These are phyloP conservation scores for Hysterangium stoloniferum DNA, from an alignment of 768 basidiomycete species.

Conservation along the genomic window DNA sequence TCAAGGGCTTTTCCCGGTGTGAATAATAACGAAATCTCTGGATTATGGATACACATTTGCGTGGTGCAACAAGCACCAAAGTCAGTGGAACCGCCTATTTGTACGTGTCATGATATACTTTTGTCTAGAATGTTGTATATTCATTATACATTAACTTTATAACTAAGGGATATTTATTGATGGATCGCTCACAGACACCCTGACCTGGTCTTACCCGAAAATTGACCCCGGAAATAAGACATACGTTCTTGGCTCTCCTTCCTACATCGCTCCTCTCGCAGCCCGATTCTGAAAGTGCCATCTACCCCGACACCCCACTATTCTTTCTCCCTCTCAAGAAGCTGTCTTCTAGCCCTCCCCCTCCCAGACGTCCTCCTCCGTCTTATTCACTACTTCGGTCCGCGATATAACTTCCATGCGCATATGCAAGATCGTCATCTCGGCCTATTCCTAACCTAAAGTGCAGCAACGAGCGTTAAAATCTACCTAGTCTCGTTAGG, in stretches of 20 bases:
- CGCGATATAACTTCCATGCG: conserved; percentile 64
- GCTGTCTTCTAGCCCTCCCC: conserved; percentile 7
- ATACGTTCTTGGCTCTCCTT: conserved; percentile 44
- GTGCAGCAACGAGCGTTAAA: conserved; percentile 75
- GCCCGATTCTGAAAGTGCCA: too few relatives aligned
- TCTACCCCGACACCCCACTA: too few relatives aligned
- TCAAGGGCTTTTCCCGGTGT: too few relatives aligned
- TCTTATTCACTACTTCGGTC: conserved; percentile 75
- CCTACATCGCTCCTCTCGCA: background rate
- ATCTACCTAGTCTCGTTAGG: conserved; percentile 55
- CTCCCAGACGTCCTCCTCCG: conserved; percentile 55
- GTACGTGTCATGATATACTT: conserved; percentile 30
- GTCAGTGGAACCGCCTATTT: conserved; percentile 47
- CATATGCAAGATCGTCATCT: conserved; percentile 69
- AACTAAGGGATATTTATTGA: conserved; percentile 69
- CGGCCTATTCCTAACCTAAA: conserved; percentile 74
- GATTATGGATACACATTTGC: conserved; percentile 65
- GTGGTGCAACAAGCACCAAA: conserved; percentile 59
- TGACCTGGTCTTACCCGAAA: conserved; percentile 60
- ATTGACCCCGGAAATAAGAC: conserved; percentile 32
- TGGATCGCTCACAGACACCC: conserved; percentile 54
- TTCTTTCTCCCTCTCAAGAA: too few relatives aligned
- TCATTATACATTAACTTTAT: conserved; percentile 21
- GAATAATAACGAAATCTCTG: too few relatives aligned
- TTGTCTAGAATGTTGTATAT: conserved; percentile 4